Evolutionary conservation across 164 flowering plant genomes (phyloP), one percentile per base, ranked within the genome.

Genomic region (Cinnamomum micranthum): DNA sequence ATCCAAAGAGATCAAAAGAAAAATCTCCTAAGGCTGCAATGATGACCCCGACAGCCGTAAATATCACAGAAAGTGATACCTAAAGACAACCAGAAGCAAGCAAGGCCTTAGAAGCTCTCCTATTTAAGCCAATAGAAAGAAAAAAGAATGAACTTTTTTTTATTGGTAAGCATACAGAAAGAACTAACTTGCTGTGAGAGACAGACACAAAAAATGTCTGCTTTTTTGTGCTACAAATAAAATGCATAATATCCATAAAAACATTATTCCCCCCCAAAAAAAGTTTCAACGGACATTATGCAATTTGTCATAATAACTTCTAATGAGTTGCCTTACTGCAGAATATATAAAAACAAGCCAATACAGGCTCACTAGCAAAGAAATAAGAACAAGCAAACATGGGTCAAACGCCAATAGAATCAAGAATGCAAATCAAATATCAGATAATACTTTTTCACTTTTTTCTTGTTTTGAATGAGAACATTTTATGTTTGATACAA

Each of bases 1-100:
- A 96, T 74, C 98, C 99, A 80, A 88, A 84, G 65, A 89, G 83
- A 81, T 96, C 98, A 78, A 96, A 91, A 14, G 99, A 94, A 84
- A 96, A 92, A 82, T 96, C 99, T 71, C 99, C 99, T 14, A 96
- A 69, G 6, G 98, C 98, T 68, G 99, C 99, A 71, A 96, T 85
- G 72, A 94, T 50, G 73, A 91, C 95, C 33, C 98, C 98, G 59
- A 88, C 81, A 75, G 97, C 97, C 67, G 85, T 94, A 70, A 92
- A 74, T 51, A 90, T 52, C 25, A 94, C 97, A 65, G 98, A 90
- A 73, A 91, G 92, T 59, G 88, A 73, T 24, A 94, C 98, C 98
- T 94, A 88, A 73, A 82, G 60, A 59, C 74, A 63, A 84, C 9
- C 41, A 74, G 60, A 73, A 51, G 17, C 52, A 75, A 67, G 74